A percentile compares a stretch with the other conserved stretches of the same genome.
These are phyloP conservation scores for Cinnamomum chago DNA, from an alignment of 164 flowering plant species.

Conservation along the genomic window DNA sequence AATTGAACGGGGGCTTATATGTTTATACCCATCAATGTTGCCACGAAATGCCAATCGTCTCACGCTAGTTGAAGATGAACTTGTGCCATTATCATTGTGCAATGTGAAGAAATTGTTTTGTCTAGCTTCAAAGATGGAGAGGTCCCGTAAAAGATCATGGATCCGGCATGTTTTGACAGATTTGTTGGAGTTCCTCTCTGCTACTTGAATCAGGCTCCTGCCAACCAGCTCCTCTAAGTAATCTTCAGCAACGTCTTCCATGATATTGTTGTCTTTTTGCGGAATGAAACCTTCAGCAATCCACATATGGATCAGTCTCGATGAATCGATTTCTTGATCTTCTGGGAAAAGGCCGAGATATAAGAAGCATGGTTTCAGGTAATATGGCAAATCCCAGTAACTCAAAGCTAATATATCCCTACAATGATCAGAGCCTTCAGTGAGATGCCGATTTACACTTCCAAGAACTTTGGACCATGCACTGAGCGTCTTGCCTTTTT, in stretches of 20 bases:
- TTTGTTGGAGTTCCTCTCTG: not conserved
- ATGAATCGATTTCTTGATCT: not conserved
- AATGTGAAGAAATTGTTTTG: not conserved
- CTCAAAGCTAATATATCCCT: not conserved
- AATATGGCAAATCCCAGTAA: not conserved
- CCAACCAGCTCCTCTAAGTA: not conserved
- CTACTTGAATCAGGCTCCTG: not conserved
- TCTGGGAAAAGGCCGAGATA: slow-evolving; percentile 1
- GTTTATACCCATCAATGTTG: not conserved
- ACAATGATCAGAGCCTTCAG: no score
- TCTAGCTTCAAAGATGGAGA: not conserved
- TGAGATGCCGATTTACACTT: not conserved
- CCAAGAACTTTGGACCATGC: not conserved
- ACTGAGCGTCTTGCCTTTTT: not conserved
- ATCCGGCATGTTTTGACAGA: not conserved
- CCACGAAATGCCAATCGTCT: not conserved
- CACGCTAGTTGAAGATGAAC: not conserved
- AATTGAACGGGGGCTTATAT: not conserved
- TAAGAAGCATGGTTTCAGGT: not conserved
- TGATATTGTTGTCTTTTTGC: not conserved
- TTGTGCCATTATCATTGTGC: not conserved
- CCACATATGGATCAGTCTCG: not conserved
- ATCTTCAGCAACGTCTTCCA: slow-evolving; percentile 4
- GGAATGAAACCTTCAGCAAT: slow-evolving; percentile 2
- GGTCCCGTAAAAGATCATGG: not conserved